These are phyloP conservation scores for Botrytis byssoidea DNA, from an alignment of 2,329 filamentous ascomycete species.

Conservation along the genomic window DNA sequence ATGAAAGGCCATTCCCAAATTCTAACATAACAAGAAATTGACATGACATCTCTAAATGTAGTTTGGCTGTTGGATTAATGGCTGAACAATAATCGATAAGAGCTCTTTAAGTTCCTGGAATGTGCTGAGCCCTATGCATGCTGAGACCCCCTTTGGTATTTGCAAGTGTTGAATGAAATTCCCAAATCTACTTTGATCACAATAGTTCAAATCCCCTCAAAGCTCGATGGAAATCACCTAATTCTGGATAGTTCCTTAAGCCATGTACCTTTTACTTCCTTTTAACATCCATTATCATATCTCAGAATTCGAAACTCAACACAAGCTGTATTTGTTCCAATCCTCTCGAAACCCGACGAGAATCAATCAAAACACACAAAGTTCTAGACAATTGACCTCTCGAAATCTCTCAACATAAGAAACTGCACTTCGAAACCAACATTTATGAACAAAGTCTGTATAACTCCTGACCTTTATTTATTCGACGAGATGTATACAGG, in stretches of 20 bases:
- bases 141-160: too few relatives aligned
- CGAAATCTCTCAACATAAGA: neutral
- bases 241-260: neutral
- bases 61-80: neutral
- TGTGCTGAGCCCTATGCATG: neutral
- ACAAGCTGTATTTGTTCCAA: neutral
- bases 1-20: fast-evolving
- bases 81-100: neutral
- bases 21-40: too few relatives aligned
- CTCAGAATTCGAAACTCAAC: too few relatives aligned
- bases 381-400: too few relatives aligned
- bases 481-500: neutral
- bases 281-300: neutral
- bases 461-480: fast-evolving
- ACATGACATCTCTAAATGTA: fast-evolving
- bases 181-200: neutral
- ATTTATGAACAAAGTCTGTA: neutral
- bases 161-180: too few relatives aligned
- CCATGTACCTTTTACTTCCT: neutral
- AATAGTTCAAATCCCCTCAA: neutral
- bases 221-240: too few relatives aligned
- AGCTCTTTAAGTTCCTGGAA: too few relatives aligned
- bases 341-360: too few relatives aligned
- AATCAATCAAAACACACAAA: neutral
- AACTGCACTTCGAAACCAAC: neutral